Conservation (phyloP, 768 basidiomycete genomes). For the Boletales sp. region DNA sequence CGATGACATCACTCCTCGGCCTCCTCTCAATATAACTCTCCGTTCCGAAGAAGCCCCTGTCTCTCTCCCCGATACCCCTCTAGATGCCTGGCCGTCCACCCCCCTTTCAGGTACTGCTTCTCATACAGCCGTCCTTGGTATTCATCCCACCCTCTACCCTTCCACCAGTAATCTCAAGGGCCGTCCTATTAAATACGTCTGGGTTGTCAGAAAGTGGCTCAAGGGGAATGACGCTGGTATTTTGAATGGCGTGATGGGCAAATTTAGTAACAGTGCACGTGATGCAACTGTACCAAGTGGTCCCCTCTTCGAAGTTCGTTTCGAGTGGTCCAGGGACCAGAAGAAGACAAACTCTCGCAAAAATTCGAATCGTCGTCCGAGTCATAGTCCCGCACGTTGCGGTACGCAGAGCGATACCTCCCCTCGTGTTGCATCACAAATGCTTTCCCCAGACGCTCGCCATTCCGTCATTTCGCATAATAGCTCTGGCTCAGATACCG, state of each 20-base stretch:
- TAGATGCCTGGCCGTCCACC: constrained; percentile 13
- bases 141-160: constrained; percentile 62
- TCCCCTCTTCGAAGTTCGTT: constrained; percentile 61
- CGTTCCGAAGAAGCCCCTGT: constrained; percentile 16
- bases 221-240: constrained; percentile 52
- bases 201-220: constrained; percentile 74
- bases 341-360: constrained; percentile 23
- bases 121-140: constrained; percentile 56
- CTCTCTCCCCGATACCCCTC: constrained; percentile 6
- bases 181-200: constrained; percentile 57
- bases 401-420: constrained; percentile 4
- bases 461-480: constrained; percentile 40
- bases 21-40: constrained; percentile 9
- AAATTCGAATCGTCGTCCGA: constrained; percentile 4
- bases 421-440: constrained; percentile 8
- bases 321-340: constrained; percentile 67
- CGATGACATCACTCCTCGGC: constrained; percentile 19
- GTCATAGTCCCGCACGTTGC: constrained; percentile 12
- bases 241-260: constrained; percentile 43
- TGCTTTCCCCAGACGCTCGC: constrained; percentile 23
- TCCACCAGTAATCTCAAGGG: constrained; percentile 36
- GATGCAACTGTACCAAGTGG: constrained; percentile 11
- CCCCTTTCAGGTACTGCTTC: constrained; percentile 20
- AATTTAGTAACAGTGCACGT: constrained; percentile 30
- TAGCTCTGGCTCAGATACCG: constrained; percentile 35